Conservation (phyloP, 2,329 filamentous ascomycete species). For the Boeremia lycopersici region DNA sequence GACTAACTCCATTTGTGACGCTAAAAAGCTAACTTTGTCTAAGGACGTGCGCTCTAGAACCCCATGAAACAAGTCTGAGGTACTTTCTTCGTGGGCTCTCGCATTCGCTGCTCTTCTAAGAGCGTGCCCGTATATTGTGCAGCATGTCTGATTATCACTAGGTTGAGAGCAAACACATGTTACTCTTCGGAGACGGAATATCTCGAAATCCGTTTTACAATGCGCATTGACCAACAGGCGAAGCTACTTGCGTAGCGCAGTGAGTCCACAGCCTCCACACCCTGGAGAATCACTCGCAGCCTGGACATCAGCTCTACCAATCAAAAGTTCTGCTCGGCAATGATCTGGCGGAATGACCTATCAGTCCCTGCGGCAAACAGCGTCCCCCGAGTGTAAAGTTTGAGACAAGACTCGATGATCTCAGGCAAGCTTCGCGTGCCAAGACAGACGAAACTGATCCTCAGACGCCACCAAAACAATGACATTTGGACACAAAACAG, state of each 20-base stretch:
- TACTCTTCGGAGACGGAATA: not conserved
- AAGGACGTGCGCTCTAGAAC: not conserved
- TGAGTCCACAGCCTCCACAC: too few species aligned
- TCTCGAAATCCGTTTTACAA: not conserved
- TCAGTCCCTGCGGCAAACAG: too few species aligned
- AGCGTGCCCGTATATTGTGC: not conserved
- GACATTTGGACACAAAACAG: conserved; percentile 35
- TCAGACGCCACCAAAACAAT: conserved; percentile 43
- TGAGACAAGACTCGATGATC: conserved; percentile 28
- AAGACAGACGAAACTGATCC: conserved; percentile 40
- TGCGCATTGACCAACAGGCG: conserved; percentile 3
- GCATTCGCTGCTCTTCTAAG: not conserved
- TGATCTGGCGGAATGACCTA: too few species aligned
- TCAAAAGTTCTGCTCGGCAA: too few species aligned
- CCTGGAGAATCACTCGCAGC: too few species aligned
- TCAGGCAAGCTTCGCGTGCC: conserved; percentile 33
- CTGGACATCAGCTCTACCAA: too few species aligned
- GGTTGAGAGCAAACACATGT: not conserved
- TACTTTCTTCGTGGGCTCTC: not conserved
- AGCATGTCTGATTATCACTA: not conserved
- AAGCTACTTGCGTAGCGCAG: not conserved
- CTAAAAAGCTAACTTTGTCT: not conserved
- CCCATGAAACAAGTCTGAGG: not conserved
- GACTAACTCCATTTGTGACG: not conserved
- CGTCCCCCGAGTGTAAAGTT: conserved; percentile 3